Percentiles rank a stretch among this genome's conserved stretches.
Conservation (phyloP, 805 yeast species). For the Grigorovia yakushimaensis region DNA sequence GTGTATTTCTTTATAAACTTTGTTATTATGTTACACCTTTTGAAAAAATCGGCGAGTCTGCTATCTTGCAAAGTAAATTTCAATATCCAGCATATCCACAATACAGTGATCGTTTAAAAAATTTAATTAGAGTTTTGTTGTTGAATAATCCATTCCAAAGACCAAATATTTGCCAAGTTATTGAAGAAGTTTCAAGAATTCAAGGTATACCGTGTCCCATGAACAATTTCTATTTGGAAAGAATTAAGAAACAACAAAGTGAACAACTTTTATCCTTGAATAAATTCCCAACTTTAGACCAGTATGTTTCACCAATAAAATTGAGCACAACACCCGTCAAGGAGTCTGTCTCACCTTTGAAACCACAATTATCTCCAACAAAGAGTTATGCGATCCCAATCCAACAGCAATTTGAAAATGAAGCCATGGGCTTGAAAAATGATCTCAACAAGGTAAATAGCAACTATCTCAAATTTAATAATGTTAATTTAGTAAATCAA, state of each 20-base stretch:
- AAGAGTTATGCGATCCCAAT: neutral
- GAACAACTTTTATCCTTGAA: slow-evolving; percentile 1
- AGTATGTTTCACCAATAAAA: neutral
- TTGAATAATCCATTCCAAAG: slow-evolving; percentile 59
- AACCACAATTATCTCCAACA: slow-evolving; percentile 3
- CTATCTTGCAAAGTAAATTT: slow-evolving; percentile 49
- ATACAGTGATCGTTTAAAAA: slow-evolving; percentile 54
- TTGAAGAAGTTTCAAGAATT: slow-evolving; percentile 61
- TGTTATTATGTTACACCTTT: slow-evolving; percentile 81
- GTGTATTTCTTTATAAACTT: slow-evolving; percentile 65
- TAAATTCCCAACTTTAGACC: neutral
- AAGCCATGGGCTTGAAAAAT: neutral
- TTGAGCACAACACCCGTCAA: neutral
- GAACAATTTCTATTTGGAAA: slow-evolving; percentile 29
- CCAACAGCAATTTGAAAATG: neutral
- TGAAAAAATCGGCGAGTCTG: slow-evolving; percentile 54
- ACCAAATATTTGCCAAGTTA: slow-evolving; percentile 64
- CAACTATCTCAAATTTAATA: neutral
- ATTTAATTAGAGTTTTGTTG: slow-evolving; percentile 52
- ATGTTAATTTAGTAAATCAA: neutral
- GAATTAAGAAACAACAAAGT: slow-evolving; percentile 10
- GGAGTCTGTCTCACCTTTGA: slow-evolving; percentile 1
- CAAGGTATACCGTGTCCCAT: slow-evolving; percentile 41
- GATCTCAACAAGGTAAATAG: neutral
- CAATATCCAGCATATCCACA: slow-evolving; percentile 46